Conservation (phyloP, 176 grass and related monocot genomes). For the Tillandsia fasciculata region DNA sequence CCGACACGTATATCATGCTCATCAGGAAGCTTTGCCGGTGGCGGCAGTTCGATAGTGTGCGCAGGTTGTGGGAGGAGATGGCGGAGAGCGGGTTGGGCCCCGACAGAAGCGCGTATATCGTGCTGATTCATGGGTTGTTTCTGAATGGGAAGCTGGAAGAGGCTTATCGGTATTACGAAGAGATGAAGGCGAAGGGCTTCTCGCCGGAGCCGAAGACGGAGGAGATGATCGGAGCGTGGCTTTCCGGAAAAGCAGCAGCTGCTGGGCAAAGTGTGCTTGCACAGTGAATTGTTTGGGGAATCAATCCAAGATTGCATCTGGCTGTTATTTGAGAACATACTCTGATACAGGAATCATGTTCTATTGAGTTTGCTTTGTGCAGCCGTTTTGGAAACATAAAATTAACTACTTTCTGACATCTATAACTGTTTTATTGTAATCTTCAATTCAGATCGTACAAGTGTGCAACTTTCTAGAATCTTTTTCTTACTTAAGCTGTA, state of each 20-base stretch:
- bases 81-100: constrained; percentile 45
- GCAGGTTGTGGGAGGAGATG: constrained; percentile 68
- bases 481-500: no score
- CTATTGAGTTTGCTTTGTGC: neutral
- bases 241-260: constrained; percentile 43
- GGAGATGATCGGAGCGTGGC: constrained; percentile 58
- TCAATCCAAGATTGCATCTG: constrained; percentile 8
- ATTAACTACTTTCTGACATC: neutral
- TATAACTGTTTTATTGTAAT: no score
- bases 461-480: no score
- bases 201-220: constrained; percentile 56
- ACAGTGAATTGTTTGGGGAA: constrained; percentile 12
- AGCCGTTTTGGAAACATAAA: neutral
- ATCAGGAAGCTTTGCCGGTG: constrained; percentile 72
- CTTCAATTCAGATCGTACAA: no score
- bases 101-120: constrained; percentile 72
- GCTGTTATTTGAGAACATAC: neutral
- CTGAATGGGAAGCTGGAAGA: constrained; percentile 61
- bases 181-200: constrained; percentile 77
- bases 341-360: neutral
- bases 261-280: neutral
- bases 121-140: constrained; percentile 69
- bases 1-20: constrained; percentile 77
- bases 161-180: constrained; percentile 50
- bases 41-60: constrained; percentile 56